Base-by-base conservation (phyloP, 306 rosid species). In the Canavalia gladiata region DNA sequence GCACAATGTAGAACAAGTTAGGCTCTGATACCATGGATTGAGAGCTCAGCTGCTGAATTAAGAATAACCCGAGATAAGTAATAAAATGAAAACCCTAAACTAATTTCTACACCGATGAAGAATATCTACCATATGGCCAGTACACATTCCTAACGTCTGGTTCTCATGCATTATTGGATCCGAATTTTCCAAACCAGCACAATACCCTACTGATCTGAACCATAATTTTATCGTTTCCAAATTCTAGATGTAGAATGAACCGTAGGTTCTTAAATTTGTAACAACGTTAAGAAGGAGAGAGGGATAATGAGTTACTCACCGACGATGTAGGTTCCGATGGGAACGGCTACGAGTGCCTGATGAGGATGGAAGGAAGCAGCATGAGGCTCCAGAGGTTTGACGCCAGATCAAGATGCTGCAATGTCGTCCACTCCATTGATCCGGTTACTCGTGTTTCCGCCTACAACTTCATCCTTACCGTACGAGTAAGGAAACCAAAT, bases 361-460 rank as follows among this genome's bases (percentile, higher is more conserved):
- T 89, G 90, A 31, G 99, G 94, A 82, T 95, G 99, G 74, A 95
- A 93, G 1, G 92, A 54, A 54, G 94, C 94, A 45, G 98, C 98
- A 73, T 95, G 99, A 73, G 99, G 99, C 76, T 95, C 97, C 72
- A 89, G 67, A 8, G 94, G 97, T 45, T 85, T 89, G 3, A 72
- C 87, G 51, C 90, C 87, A 95, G 93, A 92, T 95, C 97, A 89
- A 95, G 93, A 84, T 95, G 99, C 87, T 95, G 97, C 92, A 95
- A 88, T 73, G 98, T 93, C 82, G 92, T 81, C 99, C 99, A 95
- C 96, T 93, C 99, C 99, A 95, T 95, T 39, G 45, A 76, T 82
- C 8, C n/a, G 51, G 64, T 60, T 52, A 11, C 37, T 57, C 45
- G 37, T 78, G 37, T 60, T 68, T 74, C 74, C 60, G 63, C 81